A percentile compares a stretch with the other conserved stretches of the same genome.
Conservation (phyloP, 768 basidiomycete species). For the Russula olivacea region DNA sequence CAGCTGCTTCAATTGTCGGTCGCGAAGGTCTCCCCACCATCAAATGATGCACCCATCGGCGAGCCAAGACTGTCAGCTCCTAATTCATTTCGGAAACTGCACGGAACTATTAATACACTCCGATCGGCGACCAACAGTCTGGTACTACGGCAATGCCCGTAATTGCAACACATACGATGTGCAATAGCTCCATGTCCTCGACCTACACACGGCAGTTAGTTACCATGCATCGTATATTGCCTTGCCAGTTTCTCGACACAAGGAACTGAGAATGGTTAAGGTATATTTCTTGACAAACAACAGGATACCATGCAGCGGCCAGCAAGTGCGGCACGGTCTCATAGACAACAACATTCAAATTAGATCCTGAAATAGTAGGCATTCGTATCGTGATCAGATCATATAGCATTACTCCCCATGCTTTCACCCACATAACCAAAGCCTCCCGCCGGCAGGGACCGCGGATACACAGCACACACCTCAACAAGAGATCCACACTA, state of each 20-base stretch:
- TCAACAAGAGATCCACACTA: slow-evolving; percentile 10
- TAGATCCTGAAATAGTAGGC: slow-evolving; percentile 11
- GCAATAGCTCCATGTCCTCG: too few relatives aligned
- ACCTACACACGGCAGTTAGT: too few relatives aligned
- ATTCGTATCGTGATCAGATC: slow-evolving; percentile 10
- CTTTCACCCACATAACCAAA: slow-evolving; percentile 1
- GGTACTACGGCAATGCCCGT: too few relatives aligned
- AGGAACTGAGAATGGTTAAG: background rate
- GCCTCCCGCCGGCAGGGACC: slow-evolving; percentile 18
- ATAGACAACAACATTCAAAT: slow-evolving; percentile 11
- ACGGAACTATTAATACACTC: too few relatives aligned
- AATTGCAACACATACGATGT: too few relatives aligned
- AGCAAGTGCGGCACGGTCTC: background rate
- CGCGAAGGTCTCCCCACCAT: background rate
- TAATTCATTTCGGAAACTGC: background rate
- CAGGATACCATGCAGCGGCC: background rate
- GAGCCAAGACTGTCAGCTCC: background rate
- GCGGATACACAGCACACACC: background rate
- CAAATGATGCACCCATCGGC: background rate
- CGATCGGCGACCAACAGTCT: too few relatives aligned
- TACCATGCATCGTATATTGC: background rate
- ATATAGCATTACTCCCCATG: slow-evolving; percentile 1
- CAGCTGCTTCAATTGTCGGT: too few relatives aligned
- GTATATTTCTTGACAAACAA: background rate
- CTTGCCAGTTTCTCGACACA: background rate